These are phyloP conservation scores for Chaetoceros tenuissimus DNA, from an alignment of 108 stramenopile species.

Conservation along the genomic window DNA sequence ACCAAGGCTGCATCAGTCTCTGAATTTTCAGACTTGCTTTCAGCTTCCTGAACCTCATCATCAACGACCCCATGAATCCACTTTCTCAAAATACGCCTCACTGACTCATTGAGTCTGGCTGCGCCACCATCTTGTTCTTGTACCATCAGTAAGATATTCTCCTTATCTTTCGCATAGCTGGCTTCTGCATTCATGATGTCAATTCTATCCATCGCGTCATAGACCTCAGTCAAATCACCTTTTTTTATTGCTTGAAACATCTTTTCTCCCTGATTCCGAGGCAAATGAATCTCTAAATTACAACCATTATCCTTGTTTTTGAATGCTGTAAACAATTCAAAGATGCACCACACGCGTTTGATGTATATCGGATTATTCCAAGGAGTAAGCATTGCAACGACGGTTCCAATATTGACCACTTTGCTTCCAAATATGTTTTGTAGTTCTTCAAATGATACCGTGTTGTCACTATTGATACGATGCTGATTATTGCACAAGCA, in stretches of 20 bases:
- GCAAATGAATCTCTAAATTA: too few species aligned
- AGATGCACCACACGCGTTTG: neutral
- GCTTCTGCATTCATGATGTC: too few species aligned
- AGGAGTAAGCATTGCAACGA: neutral
- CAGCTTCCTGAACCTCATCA: too few species aligned
- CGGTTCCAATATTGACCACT: neutral
- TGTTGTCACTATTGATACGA: neutral
- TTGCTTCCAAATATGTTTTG: neutral
- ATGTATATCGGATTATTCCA: neutral
- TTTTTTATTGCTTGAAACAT: too few species aligned
- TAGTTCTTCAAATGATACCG: neutral
- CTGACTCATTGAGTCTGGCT: neutral
- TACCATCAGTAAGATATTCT: too few species aligned
- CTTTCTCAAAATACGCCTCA: slow-evolving; percentile 19
- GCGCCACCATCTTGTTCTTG: neutral
- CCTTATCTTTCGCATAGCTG: too few species aligned
- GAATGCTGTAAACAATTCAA: neutral
- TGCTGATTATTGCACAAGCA: neutral
- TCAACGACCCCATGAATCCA: slow-evolving; percentile 26
- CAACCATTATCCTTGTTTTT: too few species aligned
- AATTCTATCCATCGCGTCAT: too few species aligned
- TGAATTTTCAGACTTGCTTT: too few species aligned
- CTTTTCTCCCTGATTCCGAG: too few species aligned
- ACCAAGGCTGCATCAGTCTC: too few species aligned
- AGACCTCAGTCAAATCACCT: too few species aligned